Evolutionary conservation across 768 basidiomycete species (phyloP).

Genomic region (Kwoniella europaea): DNA sequence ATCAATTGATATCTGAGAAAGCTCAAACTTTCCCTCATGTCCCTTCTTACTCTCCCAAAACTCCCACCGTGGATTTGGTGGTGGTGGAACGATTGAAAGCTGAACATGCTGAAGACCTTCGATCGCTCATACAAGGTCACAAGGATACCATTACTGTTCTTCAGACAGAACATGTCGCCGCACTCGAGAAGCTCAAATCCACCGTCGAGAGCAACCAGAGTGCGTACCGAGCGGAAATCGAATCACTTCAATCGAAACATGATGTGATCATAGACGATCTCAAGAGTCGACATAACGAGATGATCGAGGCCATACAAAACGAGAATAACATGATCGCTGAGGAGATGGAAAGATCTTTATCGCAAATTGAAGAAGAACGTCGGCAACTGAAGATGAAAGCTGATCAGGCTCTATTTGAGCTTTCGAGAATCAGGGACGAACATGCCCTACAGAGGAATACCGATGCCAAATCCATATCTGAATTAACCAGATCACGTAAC

Average conservation of each 20-base stretch:
- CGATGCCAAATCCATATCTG: constrained; percentile 35
- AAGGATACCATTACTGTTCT: constrained; percentile 25
- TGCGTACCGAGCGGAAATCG: constrained; percentile 10
- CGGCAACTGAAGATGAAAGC: constrained; percentile 50
- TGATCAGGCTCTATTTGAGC: constrained; percentile 47
- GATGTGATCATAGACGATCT: constrained; percentile 22
- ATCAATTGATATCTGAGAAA: constrained; percentile 23
- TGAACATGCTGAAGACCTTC: constrained; percentile 52
- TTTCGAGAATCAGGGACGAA: constrained; percentile 44
- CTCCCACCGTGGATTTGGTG: not conserved
- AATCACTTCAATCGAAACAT: constrained; percentile 9
- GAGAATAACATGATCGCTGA: constrained; percentile 35
- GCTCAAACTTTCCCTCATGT: constrained; percentile 24
- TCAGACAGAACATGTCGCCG: constrained; percentile 23
- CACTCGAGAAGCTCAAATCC: constrained; percentile 21
- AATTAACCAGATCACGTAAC: constrained; percentile 14
- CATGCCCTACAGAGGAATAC: constrained; percentile 36
- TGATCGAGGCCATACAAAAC: constrained; percentile 16
- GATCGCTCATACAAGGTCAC: constrained; percentile 32
- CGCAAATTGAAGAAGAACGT: constrained; percentile 38
- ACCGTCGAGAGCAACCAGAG: constrained; percentile 11
- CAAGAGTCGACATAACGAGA: constrained; percentile 19
- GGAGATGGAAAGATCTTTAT: constrained; percentile 40
- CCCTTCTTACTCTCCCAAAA: constrained; percentile 7
- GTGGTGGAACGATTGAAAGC: constrained; percentile 29